A percentile compares a stretch with the other conserved stretches of the same genome.
phyloP scores from a whole-genome alignment of 257 asterid species.

The Forsythia suspensa region DNA sequence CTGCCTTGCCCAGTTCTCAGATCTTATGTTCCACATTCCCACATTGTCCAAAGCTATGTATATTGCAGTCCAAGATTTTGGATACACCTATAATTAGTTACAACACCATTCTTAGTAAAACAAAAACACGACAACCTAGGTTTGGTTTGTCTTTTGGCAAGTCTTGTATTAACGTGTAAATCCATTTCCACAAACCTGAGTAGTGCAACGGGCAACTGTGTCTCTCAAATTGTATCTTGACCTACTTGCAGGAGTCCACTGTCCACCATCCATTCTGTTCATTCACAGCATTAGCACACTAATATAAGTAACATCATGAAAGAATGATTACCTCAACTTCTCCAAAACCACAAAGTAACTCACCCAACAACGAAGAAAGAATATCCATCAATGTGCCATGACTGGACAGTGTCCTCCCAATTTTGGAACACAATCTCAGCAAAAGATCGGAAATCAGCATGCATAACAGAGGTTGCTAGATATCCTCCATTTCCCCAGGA shows the following conservation, averaged over 20 bases:
- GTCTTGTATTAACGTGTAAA: neutral
- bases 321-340: neutral
- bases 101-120: slow-evolving; percentile 11
- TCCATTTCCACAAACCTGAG: slow-evolving; percentile 53
- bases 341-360: slow-evolving; percentile 10
- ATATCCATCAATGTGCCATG: slow-evolving; percentile 91
- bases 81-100: slow-evolving; percentile 68
- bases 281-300: slow-evolving; percentile 17
- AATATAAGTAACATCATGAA: neutral
- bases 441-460: slow-evolving; percentile 63
- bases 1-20: slow-evolving; percentile 92
- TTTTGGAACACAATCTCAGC: slow-evolving; percentile 87
- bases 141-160: neutral
- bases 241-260: slow-evolving; percentile 79
- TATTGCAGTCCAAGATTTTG: slow-evolving; percentile 84
- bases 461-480: slow-evolving; percentile 76
- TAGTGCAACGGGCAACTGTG: slow-evolving; percentile 75
- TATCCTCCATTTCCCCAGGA: slow-evolving; percentile 52
- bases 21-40: slow-evolving; percentile 95
- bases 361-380: slow-evolving; percentile 95
- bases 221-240: slow-evolving; percentile 66
- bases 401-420: slow-evolving; percentile 77
- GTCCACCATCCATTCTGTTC: slow-evolving; percentile 85
- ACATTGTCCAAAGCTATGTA: slow-evolving; percentile 85
- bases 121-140: neutral